phyloP scores from a whole-genome alignment of 306 rosid genomes.

The Rubus parviflorus region DNA sequence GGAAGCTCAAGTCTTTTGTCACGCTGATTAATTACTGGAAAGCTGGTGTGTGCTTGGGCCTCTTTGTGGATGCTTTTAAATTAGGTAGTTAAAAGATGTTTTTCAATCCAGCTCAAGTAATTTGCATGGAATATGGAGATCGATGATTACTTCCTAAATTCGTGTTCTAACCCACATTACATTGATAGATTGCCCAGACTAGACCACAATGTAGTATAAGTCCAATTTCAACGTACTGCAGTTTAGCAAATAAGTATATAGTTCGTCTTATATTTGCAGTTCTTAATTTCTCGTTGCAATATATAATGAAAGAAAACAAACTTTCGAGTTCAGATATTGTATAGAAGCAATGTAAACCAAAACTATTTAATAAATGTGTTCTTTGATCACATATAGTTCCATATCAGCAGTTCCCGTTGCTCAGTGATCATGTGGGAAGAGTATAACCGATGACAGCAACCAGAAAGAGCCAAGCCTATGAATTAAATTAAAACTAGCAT shows the following conservation, averaged over 20 bases:
- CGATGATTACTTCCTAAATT: neutral
- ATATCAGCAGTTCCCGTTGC: neutral
- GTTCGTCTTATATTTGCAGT: neutral
- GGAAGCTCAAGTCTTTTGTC: constrained; percentile 71
- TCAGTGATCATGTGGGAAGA: neutral
- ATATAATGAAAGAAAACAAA: neutral
- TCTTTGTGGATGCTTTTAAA: constrained; percentile 95
- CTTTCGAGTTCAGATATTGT: neutral
- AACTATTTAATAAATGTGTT: neutral
- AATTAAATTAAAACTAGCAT: neutral
- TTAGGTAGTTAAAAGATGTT: constrained; percentile 64
- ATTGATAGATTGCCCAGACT: neutral
- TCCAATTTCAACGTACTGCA: constrained; percentile 6
- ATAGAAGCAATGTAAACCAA: neutral
- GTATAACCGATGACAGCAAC: neutral
- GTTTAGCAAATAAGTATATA: neutral
- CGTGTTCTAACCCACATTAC: neutral
- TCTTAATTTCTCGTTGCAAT: neutral
- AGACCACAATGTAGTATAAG: neutral
- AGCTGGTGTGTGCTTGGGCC: constrained; percentile 97
- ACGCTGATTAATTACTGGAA: constrained; percentile 86
- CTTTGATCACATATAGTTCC: neutral
- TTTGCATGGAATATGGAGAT: neutral
- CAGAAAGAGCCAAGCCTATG: neutral
- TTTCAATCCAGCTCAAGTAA: constrained; percentile 1